Evolutionary conservation across 2,329 filamentous ascomycete genomes (phyloP), one percentile per base, ranked within the genome.

Genomic region (Aspergillus ruber): DNA sequence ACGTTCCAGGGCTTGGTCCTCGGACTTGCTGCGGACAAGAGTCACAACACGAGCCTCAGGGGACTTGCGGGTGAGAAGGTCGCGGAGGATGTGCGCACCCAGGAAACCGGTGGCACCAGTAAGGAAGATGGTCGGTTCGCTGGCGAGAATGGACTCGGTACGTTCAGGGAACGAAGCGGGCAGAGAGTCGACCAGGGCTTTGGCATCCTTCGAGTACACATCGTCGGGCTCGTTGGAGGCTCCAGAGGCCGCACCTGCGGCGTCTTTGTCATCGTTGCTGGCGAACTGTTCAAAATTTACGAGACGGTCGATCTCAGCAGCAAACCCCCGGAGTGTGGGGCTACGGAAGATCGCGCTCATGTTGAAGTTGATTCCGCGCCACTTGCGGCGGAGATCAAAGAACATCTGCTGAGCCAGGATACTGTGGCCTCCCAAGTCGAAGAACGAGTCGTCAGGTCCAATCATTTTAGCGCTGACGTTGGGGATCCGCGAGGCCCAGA

Each of bases 91-190:
- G 61, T 90, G 94, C 0, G 87, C 80, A 23, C 90, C 90, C 17
- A 96, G 70, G 74, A 96, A 96, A 2, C 90, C 90, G 4, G 90
- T 96, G 3, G 88, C 89, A 39, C 91, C 90, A 2, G 90, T 96
- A 4, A 96, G 71, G 66, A 96, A 86, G 9, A 93, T 76, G 0
- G 84, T 89, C 3, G 74, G 69, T 33, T 63, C 63, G 6, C 55
- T 55, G 23, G 62, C 52, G 12, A 68, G 60, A 29, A 73, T 58
- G 36, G 53, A 59, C 42, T 51, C 72, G 49, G 48, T 67, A 51
- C 52, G 66, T 1, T 54, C 48, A 27, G 63, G 60, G 56, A 72
- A 75, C 12, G 56, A 61, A 33, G 56, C 53, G 1, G 82, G 78
- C 10, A 87, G 69, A 29, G 74, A 63, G 12, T 67, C 65, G 12